Conservation (phyloP, 495 filamentous ascomycete genomes). For the Talaromyces ruber region DNA sequence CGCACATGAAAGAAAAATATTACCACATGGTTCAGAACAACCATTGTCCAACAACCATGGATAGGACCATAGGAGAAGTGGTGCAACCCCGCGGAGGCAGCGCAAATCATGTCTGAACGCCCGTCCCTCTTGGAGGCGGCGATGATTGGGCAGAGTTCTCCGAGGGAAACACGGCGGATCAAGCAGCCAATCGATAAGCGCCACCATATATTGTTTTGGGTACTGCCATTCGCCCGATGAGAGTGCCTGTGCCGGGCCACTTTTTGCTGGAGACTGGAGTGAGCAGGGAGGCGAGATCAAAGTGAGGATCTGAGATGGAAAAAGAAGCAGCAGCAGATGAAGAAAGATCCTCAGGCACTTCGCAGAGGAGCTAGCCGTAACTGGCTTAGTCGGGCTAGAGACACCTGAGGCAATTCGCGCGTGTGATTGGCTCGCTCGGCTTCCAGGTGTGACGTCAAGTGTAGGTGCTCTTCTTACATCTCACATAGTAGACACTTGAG, state of each 20-base stretch:
- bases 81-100: neutral
- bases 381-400: neutral
- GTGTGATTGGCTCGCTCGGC: neutral
- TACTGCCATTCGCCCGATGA: neutral
- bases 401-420: neutral
- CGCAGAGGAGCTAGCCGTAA: too few species aligned
- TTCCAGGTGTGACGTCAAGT: slow-evolving; percentile 1
- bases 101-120: neutral
- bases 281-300: neutral
- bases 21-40: neutral
- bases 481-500: neutral
- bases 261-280: neutral
- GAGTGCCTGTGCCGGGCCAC: neutral
- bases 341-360: neutral
- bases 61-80: neutral
- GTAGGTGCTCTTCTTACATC: neutral
- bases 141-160: neutral
- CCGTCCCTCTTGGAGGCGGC: neutral
- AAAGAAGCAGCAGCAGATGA: neutral
- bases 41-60: neutral
- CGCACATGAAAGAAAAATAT: neutral
- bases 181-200: neutral
- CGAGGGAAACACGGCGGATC: neutral
- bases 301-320: neutral
- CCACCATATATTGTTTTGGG: neutral